phyloP scores from a whole-genome alignment of 352 stramenopile species.

The Pythium aphanidermatum region DNA sequence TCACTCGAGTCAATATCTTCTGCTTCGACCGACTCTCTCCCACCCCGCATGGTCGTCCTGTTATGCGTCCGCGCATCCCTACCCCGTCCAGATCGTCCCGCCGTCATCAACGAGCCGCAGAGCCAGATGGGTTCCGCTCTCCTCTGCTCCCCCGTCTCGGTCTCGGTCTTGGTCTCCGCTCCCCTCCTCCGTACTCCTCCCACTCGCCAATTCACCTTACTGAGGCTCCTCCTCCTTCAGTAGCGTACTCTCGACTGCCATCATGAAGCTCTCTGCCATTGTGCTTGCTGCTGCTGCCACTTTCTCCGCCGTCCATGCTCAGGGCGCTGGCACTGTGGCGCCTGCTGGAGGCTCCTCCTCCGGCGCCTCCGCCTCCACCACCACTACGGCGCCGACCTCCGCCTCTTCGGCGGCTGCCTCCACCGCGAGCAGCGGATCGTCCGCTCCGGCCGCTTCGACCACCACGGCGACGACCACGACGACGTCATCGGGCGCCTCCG shows the following conservation, averaged over 20 bases:
- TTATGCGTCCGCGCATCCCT: neutral
- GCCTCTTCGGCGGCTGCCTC: conserved; percentile 1
- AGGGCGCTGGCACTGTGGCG: conserved; percentile 3
- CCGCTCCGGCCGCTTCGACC: conserved; percentile 1
- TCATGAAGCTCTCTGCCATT: conserved; percentile 25
- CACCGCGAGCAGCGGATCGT: too few relatives aligned
- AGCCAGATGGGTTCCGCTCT: too few relatives aligned
- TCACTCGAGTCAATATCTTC: too few relatives aligned
- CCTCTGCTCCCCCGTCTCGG: neutral
- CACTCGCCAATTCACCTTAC: conserved; percentile 30
- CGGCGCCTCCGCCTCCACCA: neutral
- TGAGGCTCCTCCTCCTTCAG: conserved; percentile 7
- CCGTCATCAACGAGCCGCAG: too few relatives aligned
- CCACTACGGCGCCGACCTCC: neutral
- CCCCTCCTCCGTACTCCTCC: neutral
- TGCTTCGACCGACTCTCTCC: conserved; percentile 1
- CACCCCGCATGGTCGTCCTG: neutral
- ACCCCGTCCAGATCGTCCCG: neutral
- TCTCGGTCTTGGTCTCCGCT: neutral
- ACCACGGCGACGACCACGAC: conserved; percentile 1
- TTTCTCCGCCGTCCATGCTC: conserved; percentile 2
- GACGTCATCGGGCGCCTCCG: conserved; percentile 5
- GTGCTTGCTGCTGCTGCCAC: conserved; percentile 13
- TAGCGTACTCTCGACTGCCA: conserved; percentile 19
- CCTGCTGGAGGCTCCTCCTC: neutral